Base-by-base conservation (phyloP, 441 rosid genomes). In the Dalechampia spathulata region DNA sequence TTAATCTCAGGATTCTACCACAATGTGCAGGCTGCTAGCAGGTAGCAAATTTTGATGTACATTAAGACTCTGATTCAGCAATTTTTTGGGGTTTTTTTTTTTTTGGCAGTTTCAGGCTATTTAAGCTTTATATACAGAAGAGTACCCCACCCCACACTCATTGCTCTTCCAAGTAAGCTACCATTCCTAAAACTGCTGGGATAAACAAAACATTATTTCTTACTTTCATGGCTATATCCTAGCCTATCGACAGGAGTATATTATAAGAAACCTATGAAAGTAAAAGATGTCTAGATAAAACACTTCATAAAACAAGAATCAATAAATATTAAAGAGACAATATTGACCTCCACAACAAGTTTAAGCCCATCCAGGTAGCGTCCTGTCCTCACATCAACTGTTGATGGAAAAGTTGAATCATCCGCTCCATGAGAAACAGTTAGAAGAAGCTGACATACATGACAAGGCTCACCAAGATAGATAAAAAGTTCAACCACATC, bases 391-490 rank as follows among this genome's bases (percentile, higher is more conserved):
- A 93, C 91, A 72, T 87, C 96, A 66, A 89, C 83, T 13, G 89
- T 75, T 60, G 86, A 82, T 39, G 99, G 99, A 73, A 58, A 82
- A 49, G 95, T 85, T 58, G 82, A 82, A 79, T 85, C 97, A 78
- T 93, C 92, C 57, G 87, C 86, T 68, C 97, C 97, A 62, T 93
- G 97, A 8, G 93, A 79, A 58, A 87, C 68, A 22, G 96, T 82
- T 51, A 93, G 75, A 65, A 89, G 95, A 75, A 89, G 92, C 77
- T 93, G 93, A 63, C 96, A 89, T 55, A 85, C 93, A 71, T 93
- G 99, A 74, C 99, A 90, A 65, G 97, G 97, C 71, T 93, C 97
- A 54, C 86, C 75, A 57, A 93, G 96, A 79, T 85, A 90, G 71
- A 93, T 77, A 64, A 87, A 79, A 62, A 87, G 75, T 66, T 93